Base-by-base conservation (phyloP, 345 rosid genomes). In the Triadica sebifera region DNA sequence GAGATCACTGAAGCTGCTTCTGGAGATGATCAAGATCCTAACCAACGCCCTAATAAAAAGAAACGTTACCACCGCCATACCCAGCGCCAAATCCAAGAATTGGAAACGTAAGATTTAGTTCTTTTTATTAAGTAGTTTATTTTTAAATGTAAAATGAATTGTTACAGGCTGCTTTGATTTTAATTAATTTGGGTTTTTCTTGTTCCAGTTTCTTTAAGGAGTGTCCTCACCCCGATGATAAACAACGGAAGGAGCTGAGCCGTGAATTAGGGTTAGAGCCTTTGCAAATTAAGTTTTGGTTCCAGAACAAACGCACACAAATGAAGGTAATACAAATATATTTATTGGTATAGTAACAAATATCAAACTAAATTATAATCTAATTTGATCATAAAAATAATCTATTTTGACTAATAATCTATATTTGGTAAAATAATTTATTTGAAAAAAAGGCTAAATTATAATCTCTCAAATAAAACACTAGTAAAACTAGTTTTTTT, bases 291-390 rank as follows among this genome's bases (percentile, higher is more conserved):
- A 94, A 94, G 71, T 94, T 94, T 80, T 94, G 98, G 98, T 94
- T 94, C 82, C 98, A 94, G 85, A 94, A 92, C 86, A 92, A 92
- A 81, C 98, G 97, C 22, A 94, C 98, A 24, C 98, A 92, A 81
- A 88, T 91, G 92, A 94, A 94, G 98, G 98, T 92, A 80, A 57
- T 43, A 5, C 9, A n/a, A n/a, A n/a, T n/a, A n/a, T n/a, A n/a
- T n/a, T n/a, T n/a, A n/a, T n/a, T n/a, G n/a, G n/a, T n/a, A n/a
- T n/a, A n/a, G n/a, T n/a, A n/a, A n/a, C n/a, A n/a, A n/a, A n/a
- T n/a, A n/a, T n/a, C n/a, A n/a, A n/a, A n/a, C n/a, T n/a, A n/a
- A n/a, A n/a, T n/a, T n/a, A n/a, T n/a, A n/a, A n/a, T n/a, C n/a
- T n/a, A n/a, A n/a, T n/a, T n/a, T n/a, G n/a, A n/a, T n/a, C n/a